A percentile compares a stretch with the other conserved stretches of the same genome.
Evolutionary conservation across 495 filamentous ascomycete genomes (phyloP).

Genomic region (Delitschia confertaspora): DNA sequence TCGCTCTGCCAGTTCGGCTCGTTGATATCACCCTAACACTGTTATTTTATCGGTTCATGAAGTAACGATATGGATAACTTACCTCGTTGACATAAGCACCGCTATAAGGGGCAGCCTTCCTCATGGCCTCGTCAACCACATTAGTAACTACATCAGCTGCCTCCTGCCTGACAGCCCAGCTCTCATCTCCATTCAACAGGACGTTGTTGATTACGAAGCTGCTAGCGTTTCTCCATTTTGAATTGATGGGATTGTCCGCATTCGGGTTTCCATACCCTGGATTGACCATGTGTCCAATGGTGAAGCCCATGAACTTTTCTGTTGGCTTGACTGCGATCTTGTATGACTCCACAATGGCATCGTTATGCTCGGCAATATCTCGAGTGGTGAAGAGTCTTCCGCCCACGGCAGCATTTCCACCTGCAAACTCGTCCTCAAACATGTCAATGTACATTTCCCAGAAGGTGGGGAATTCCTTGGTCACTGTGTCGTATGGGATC

Average conservation of each 20-base stretch:
- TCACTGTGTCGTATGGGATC: conserved; percentile 32
- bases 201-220: conserved; percentile 24
- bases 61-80: background rate
- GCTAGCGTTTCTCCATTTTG: conserved; percentile 28
- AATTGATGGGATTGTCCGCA: conserved; percentile 26
- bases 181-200: conserved; percentile 16
- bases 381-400: conserved; percentile 40
- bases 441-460: conserved; percentile 42
- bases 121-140: conserved; percentile 17
- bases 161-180: conserved; percentile 13
- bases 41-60: conserved; percentile 4
- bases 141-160: conserved; percentile 11
- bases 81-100: conserved; percentile 28
- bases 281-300: conserved; percentile 46
- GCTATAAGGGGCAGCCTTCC: conserved; percentile 20
- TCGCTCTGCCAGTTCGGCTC: conserved; percentile 55
- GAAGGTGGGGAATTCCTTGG: conserved; percentile 37
- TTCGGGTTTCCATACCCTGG: conserved; percentile 34
- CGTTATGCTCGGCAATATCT: conserved; percentile 38
- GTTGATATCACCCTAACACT: conserved; percentile 43
- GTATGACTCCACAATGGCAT: conserved; percentile 38
- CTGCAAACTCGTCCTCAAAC: conserved; percentile 41
- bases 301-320: conserved; percentile 28
- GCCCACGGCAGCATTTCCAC: conserved; percentile 39
- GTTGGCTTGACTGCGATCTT: conserved; percentile 29